Percentiles rank a stretch among this genome's conserved stretches.
Conservation (phyloP, 2,329 filamentous ascomycete species). For the Aspergillus tanneri region DNA sequence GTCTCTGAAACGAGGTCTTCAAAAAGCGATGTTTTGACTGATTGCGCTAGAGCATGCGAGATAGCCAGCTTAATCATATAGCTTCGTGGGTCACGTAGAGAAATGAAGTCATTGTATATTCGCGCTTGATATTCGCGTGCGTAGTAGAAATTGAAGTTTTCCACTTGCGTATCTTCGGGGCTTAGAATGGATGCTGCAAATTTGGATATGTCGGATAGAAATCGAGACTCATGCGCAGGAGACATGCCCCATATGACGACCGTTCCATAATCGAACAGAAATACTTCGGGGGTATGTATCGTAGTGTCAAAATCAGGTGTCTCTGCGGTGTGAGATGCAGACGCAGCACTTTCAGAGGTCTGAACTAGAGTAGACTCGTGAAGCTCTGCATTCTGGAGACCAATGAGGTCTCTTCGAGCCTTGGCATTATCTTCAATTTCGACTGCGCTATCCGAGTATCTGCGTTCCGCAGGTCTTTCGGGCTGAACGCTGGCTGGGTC, state of each 20-base stretch:
- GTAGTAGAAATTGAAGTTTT: constrained; percentile 99
- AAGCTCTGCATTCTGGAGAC: constrained; percentile 52
- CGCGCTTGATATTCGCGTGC: constrained; percentile 95
- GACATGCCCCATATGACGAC: constrained; percentile 99
- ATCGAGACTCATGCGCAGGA: constrained; percentile 80
- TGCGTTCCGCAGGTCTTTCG: constrained; percentile 55
- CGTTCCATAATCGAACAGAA: constrained; percentile 95
- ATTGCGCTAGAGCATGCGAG: constrained; percentile 91
- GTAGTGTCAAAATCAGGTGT: constrained; percentile 76
- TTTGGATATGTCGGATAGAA: constrained; percentile 89
- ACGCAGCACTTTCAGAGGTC: constrained; percentile 25
- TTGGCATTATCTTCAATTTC: constrained; percentile 62
- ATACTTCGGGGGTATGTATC: constrained; percentile 90
- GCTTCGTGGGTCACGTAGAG: constrained; percentile 85
- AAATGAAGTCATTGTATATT: constrained; percentile 99
- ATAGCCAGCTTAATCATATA: constrained; percentile 99
- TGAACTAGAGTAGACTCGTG: constrained; percentile 25
- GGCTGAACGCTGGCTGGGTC: constrained; percentile 27
- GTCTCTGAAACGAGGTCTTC: constrained; percentile 94
- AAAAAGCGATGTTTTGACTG: constrained; percentile 95
- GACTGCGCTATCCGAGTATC: constrained; percentile 67
- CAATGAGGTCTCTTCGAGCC: constrained; percentile 60
- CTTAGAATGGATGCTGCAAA: constrained; percentile 90
- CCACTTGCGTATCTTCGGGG: constrained; percentile 86
- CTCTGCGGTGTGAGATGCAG: constrained; percentile 26